Percentiles rank a stretch among this genome's conserved stretches.
phyloP scores from a whole-genome alignment of 2,329 filamentous ascomycete species.

The Sclerotinia subarctica region DNA sequence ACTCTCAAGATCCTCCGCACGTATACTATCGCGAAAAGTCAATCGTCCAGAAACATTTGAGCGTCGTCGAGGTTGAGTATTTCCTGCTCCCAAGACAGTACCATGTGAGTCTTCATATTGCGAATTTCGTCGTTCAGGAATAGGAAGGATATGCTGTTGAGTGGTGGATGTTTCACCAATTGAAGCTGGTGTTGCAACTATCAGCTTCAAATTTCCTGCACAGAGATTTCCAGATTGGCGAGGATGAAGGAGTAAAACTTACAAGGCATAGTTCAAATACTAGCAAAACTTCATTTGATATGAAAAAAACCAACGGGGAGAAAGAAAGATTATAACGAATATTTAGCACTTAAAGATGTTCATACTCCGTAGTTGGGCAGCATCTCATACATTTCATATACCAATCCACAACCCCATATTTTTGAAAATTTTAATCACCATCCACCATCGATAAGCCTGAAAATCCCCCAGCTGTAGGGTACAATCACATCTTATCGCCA shows the following conservation, averaged over 20 bases:
- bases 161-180: background rate
- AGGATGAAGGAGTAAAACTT: background rate
- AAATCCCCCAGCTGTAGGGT: background rate
- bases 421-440: background rate
- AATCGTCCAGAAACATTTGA: constrained; percentile 16
- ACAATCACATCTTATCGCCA: constrained; percentile 1
- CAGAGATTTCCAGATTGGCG: background rate
- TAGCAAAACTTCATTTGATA: background rate
- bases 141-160: background rate
- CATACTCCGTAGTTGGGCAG: background rate
- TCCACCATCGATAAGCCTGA: constrained; percentile 13
- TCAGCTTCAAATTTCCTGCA: background rate
- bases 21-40: constrained; percentile 14
- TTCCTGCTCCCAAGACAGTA: background rate
- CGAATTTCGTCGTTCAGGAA: background rate
- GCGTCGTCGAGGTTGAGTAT: background rate
- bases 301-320: background rate
- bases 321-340: background rate
- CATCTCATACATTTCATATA: background rate
- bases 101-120: background rate
- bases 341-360: background rate
- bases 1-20: constrained; percentile 14
- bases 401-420: constrained; percentile 2
- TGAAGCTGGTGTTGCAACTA: background rate
- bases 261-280: background rate